These are phyloP conservation scores for Kandelia obovata DNA, from an alignment of 345 rosid species.

Conservation along the genomic window DNA sequence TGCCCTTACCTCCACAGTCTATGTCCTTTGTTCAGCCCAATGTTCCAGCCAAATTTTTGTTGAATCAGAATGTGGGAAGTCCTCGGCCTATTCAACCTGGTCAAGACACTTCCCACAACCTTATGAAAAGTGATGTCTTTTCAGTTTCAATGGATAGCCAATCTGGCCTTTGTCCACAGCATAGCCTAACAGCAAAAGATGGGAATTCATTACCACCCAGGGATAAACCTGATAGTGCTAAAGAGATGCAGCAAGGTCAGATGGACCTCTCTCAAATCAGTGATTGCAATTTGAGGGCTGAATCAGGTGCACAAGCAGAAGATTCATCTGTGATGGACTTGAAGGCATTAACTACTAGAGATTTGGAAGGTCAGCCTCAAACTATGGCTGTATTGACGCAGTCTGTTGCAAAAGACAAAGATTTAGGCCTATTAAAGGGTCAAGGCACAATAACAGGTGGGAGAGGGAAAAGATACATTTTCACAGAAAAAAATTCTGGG, in stretches of 20 bases:
- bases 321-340: conserved; percentile 34
- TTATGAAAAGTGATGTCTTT: conserved; percentile 31
- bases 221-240: conserved; percentile 28
- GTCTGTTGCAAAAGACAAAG: conserved; percentile 32
- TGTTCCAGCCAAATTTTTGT: conserved; percentile 39
- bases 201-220: conserved; percentile 35
- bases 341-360: conserved; percentile 34
- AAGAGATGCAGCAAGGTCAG: conserved; percentile 35
- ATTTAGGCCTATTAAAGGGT: conserved; percentile 28
- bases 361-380: conserved; percentile 42
- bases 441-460: conserved; percentile 38
- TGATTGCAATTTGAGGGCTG: conserved; percentile 30
- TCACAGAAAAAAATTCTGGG: conserved; percentile 50
- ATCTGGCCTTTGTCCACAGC: conserved; percentile 41
- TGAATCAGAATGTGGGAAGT: conserved; percentile 50
- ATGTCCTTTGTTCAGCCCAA: conserved; percentile 50
- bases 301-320: conserved; percentile 31
- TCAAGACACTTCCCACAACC: conserved; percentile 38
- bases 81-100: conserved; percentile 41
- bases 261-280: conserved; percentile 36
- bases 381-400: conserved; percentile 30
- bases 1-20: conserved; percentile 61
- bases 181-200: conserved; percentile 32
- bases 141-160: conserved; percentile 41
- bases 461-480: conserved; percentile 45